Conservation (phyloP, 192 early-diverging fungal genomes). For the Glomus cerebriforme region DNA sequence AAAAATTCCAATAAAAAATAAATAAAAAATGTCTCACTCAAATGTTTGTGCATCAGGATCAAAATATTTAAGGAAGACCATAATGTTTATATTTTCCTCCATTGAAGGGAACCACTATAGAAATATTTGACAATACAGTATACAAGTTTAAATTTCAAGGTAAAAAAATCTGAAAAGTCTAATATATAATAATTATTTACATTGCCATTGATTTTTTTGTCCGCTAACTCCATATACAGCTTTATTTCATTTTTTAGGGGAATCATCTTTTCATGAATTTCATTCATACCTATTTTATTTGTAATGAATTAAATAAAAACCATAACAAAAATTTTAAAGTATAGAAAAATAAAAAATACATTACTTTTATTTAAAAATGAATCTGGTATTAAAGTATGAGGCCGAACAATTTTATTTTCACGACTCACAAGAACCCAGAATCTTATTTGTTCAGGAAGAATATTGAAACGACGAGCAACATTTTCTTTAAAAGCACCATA, state of each 20-base stretch:
- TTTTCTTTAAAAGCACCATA: constrained; percentile 56
- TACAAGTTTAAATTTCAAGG: not conserved
- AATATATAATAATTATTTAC: constrained; percentile 35
- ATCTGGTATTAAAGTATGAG: constrained; percentile 67
- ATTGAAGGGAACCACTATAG: constrained; percentile 2
- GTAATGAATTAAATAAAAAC: not conserved
- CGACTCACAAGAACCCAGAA: constrained; percentile 88
- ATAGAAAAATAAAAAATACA: constrained; percentile 35
- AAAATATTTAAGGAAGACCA: constrained; percentile 89
- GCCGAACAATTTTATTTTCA: constrained; percentile 89
- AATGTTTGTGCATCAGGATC: constrained; percentile 64
- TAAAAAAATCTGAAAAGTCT: not conserved
- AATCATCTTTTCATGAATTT: constrained; percentile 38
- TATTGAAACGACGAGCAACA: constrained; percentile 49
- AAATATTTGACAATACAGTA: not conserved
- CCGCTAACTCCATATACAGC: constrained; percentile 43
- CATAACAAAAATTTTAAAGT: not conserved
- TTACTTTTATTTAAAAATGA: constrained; percentile 49
- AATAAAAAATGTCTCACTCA: constrained; percentile 46
- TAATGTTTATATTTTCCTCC: constrained; percentile 38
- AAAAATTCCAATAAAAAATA: not conserved
- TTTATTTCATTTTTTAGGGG: constrained; percentile 38
- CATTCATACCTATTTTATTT: constrained; percentile 47
- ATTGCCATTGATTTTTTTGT: constrained; percentile 37
- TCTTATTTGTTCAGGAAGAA: constrained; percentile 60